Evolutionary conservation across 1,284 basidiomycete species (phyloP), one percentile per base, ranked within the genome.

Genomic region (Melampsora americana): DNA sequence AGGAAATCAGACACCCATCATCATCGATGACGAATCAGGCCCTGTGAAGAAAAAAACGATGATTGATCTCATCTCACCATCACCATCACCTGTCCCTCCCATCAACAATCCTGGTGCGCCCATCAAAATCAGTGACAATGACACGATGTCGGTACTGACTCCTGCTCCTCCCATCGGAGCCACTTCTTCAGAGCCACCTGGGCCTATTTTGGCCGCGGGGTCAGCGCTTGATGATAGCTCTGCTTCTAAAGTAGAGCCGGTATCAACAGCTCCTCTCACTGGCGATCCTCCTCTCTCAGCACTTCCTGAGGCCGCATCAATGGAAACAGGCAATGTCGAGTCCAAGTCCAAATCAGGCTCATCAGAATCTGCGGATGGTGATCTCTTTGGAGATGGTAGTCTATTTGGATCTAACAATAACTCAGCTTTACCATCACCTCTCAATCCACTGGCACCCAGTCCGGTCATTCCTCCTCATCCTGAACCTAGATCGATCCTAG

Each of bases 351-450:
- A 59, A 18, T 59, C 53, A 59, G 53, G 53, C 53, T 59, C 53
- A 28, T 72, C 70, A 16, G 70, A 72, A 35, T 18, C 35, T 50
- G 44, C 70, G 39, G 70, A 72, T 65, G 70, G 61, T 39, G 70
- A 72, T 35, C 32, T 72, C 14, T 72, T 65, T 65, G 70, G 70
- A 7, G 70, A 72, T 48, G 70, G 70, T 35, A 72, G 70, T 56
- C 70, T 72, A 28, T 72, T 72, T 35, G 70, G 70, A 5, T 64
- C 59, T 5, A 72, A 53, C 42, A 39, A 72, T 18, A 61, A 61
- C 32, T 72, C 70, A 5, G 70, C 61, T 30, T 59, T 32, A 44
- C 70, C 70, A 20, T 72, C 70, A 28, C 70, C 70, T 26, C 61
- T 72, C 18, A 56, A 72, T 32, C 70, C 60, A 30, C 46, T 46